These are phyloP conservation scores for Dalbergia cultrata DNA, from an alignment of 306 rosid genomes.

Conservation along the genomic window DNA sequence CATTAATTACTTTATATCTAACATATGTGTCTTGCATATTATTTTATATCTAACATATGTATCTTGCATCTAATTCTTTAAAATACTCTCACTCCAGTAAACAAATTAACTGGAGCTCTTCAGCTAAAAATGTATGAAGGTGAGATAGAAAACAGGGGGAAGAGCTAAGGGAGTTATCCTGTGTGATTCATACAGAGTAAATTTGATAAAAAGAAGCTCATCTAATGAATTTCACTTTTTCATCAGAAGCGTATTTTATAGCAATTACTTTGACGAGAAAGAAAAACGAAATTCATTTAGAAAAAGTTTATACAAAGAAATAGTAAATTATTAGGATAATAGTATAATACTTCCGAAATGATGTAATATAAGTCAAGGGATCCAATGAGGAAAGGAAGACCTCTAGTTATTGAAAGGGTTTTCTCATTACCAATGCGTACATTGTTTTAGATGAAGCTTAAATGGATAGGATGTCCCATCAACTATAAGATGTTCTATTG, in stretches of 20 bases:
- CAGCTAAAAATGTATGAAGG: neutral
- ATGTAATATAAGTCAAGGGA: neutral
- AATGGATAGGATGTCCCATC: slow-evolving; percentile 1
- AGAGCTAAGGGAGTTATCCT: neutral
- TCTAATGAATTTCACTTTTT: neutral
- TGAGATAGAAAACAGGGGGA: neutral
- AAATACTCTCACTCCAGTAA: neutral
- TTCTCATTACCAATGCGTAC: neutral
- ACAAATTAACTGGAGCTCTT: neutral
- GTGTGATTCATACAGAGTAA: neutral
- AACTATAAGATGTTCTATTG: neutral
- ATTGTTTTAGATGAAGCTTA: neutral
- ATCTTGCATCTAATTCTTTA: neutral
- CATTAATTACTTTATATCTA: too few relatives aligned
- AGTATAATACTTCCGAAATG: neutral
- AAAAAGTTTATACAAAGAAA: neutral
- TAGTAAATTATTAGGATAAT: neutral
- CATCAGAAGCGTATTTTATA: neutral
- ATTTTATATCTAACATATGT: too few relatives aligned
- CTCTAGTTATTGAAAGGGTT: neutral
- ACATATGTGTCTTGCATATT: too few relatives aligned
- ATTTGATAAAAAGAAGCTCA: neutral
- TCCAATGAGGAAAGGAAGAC: neutral
- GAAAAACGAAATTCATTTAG: neutral
- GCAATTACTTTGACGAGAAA: neutral